These are phyloP conservation scores for Metarhizium humberi DNA, from an alignment of 2,329 filamentous ascomycete genomes.

Conservation along the genomic window DNA sequence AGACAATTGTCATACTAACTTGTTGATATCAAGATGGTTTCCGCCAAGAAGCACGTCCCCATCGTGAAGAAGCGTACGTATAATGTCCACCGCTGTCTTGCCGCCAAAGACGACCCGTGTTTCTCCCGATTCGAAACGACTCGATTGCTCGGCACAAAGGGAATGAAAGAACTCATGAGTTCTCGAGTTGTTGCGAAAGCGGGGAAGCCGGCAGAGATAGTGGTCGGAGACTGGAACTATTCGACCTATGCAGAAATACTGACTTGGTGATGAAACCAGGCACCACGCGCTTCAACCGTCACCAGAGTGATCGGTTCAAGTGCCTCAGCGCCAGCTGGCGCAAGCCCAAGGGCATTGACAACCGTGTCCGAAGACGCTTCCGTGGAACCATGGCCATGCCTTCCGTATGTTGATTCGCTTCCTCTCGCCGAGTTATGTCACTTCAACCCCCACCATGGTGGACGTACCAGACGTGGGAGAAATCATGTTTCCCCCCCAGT, in stretches of 20 bases:
- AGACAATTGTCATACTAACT: constrained; percentile 19
- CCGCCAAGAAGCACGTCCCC: constrained; percentile 97
- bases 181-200: background rate
- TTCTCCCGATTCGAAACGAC: background rate
- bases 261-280: constrained; percentile 43
- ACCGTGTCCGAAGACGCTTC: constrained; percentile 94
- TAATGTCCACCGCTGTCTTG: background rate
- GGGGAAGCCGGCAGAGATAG: too few relatives aligned
- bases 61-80: constrained; percentile 99
- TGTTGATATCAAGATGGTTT: constrained; percentile 66
- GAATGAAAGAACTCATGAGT: background rate
- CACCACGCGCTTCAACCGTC: constrained; percentile 91
- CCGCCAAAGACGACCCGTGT: background rate
- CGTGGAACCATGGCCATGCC: constrained; percentile 94
- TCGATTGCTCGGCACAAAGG: too few relatives aligned
- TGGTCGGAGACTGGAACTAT: background rate
- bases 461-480: too few relatives aligned
- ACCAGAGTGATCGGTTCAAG: constrained; percentile 97
- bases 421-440: background rate
- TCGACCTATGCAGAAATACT: constrained; percentile 18
- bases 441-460: background rate
- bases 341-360: constrained; percentile 99
- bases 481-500: too few relatives aligned
- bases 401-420: constrained; percentile 63
- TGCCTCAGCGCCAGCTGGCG: constrained; percentile 86